phyloP scores from a whole-genome alignment of 1,139 yeast species.

The Blastobotrys proliferans region DNA sequence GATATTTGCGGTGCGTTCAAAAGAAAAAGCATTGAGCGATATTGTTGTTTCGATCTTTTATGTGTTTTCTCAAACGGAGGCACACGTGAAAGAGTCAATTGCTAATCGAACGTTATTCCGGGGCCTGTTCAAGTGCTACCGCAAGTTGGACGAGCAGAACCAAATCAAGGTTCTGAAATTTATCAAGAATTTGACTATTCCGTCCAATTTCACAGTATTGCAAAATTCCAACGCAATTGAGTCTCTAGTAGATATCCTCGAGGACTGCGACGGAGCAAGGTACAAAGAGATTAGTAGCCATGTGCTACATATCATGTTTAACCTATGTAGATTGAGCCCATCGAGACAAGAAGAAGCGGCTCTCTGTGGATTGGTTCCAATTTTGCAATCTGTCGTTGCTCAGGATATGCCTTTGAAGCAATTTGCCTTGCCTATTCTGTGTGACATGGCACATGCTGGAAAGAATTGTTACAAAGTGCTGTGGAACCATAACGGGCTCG shows the following conservation, averaged over 20 bases:
- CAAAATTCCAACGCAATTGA: constrained; percentile 33
- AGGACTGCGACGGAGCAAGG: constrained; percentile 15
- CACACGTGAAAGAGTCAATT: constrained; percentile 29
- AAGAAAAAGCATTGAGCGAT: constrained; percentile 12
- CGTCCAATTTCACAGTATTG: constrained; percentile 25
- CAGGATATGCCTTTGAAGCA: constrained; percentile 54
- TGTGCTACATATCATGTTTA: constrained; percentile 38
- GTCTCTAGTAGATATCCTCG: constrained; percentile 29
- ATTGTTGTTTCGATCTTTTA: constrained; percentile 29
- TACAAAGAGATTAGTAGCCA: constrained; percentile 25
- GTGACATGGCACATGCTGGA: constrained; percentile 57
- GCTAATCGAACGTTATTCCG: constrained; percentile 24
- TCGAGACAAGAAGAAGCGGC: constrained; percentile 52
- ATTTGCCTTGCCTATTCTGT: constrained; percentile 57
- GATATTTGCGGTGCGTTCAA: neutral
- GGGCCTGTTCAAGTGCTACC: constrained; percentile 23
- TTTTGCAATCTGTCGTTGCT: constrained; percentile 44
- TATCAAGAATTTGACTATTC: constrained; percentile 31
- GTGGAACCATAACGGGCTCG: constrained; percentile 42
- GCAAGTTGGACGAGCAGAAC: constrained; percentile 18
- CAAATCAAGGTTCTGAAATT: constrained; percentile 30
- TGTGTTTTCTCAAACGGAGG: constrained; percentile 35
- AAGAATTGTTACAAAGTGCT: constrained; percentile 40
- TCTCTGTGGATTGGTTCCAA: constrained; percentile 50
- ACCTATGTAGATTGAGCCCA: constrained; percentile 56